These are phyloP conservation scores for Adansonia gregorii DNA, from an alignment of 441 rosid genomes.

Conservation along the genomic window DNA sequence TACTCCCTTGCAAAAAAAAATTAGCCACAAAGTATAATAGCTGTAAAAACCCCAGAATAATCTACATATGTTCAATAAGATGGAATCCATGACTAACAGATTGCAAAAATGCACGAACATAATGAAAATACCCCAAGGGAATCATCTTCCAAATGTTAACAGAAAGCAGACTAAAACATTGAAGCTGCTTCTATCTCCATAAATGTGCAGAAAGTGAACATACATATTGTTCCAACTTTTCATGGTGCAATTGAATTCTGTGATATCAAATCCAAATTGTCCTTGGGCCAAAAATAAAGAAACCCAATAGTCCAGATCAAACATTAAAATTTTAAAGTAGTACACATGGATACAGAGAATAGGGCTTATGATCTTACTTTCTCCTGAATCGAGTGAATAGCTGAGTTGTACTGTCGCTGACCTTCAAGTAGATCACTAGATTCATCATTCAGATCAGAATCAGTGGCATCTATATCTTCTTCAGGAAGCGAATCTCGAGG, in stretches of 20 bases:
- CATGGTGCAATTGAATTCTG: constrained; percentile 6
- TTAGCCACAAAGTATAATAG: constrained; percentile 5
- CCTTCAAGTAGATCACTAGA: constrained; percentile 90
- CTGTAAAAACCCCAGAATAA: neutral
- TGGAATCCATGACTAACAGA: neutral
- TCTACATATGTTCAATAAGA: constrained; percentile 17
- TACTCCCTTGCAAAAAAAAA: neutral
- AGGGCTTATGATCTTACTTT: constrained; percentile 52
- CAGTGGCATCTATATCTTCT: constrained; percentile 64
- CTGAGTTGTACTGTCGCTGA: constrained; percentile 94
- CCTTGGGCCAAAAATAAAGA: constrained; percentile 7
- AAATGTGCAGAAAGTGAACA: neutral
- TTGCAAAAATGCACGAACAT: neutral
- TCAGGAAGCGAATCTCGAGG: constrained; percentile 66
- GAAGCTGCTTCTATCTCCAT: neutral
- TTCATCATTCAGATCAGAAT: constrained; percentile 83
- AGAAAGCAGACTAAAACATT: constrained; percentile 11
- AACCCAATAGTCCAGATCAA: neutral
- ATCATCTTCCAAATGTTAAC: neutral
- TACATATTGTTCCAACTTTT: constrained; percentile 12
- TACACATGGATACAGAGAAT: neutral
- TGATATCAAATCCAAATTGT: neutral
- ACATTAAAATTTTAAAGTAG: constrained; percentile 13
- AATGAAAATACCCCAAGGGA: neutral
- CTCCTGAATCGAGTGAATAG: constrained; percentile 97